These are phyloP conservation scores for Corchorus olitorius DNA, from an alignment of 345 rosid species.

Conservation along the genomic window DNA sequence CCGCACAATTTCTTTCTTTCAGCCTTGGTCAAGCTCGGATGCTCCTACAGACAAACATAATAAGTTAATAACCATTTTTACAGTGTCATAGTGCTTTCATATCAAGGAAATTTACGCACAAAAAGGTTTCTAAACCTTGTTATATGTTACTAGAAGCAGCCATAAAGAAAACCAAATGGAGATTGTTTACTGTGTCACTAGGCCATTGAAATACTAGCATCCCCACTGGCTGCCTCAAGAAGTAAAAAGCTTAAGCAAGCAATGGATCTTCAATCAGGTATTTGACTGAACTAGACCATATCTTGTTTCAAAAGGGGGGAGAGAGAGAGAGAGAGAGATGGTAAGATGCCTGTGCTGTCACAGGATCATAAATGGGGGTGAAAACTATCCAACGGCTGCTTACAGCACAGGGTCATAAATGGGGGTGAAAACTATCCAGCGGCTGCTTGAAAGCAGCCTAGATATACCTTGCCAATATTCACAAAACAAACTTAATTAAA, in stretches of 20 bases:
- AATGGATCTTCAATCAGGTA: neutral
- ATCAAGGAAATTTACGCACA: neutral
- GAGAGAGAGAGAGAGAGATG: neutral
- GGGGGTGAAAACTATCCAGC: neutral
- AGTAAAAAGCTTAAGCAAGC: neutral
- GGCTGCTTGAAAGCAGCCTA: neutral
- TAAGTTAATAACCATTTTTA: slow-evolving; percentile 1
- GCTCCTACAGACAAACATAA: slow-evolving; percentile 57
- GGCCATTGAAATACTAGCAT: neutral
- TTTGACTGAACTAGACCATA: neutral
- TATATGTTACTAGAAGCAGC: neutral
- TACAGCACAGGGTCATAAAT: too few species aligned
- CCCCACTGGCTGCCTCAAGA: neutral
- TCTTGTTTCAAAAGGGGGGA: neutral
- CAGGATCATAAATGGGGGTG: neutral
- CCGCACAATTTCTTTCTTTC: slow-evolving; percentile 78
- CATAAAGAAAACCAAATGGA: neutral
- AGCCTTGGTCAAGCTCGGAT: slow-evolving; percentile 58
- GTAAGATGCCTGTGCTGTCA: neutral
- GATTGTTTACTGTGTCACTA: neutral
- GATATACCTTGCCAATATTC: neutral
- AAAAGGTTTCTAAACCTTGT: neutral
- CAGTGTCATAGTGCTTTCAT: too few species aligned
- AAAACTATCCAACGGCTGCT: neutral
- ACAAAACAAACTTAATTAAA: neutral